A percentile compares a stretch with the other conserved stretches of the same genome.
Conservation (phyloP, 1,284 basidiomycete genomes). For the Amylostereum chailletii region DNA sequence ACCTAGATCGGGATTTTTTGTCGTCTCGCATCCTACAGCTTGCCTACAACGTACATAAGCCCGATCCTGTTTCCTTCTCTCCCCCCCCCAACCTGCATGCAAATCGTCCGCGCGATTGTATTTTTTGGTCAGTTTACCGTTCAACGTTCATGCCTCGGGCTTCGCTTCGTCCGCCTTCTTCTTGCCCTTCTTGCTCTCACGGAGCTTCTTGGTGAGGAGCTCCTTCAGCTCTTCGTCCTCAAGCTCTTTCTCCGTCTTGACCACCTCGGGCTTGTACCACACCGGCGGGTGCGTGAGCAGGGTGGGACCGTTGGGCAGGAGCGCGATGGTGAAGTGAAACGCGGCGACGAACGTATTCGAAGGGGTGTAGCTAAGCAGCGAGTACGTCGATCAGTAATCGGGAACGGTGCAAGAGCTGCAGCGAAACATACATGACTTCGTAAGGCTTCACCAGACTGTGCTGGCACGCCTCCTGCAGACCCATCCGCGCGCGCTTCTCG, state of each 20-base stretch:
- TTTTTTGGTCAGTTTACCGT: neutral
- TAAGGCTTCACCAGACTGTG: constrained; percentile 88
- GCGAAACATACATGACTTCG: constrained; percentile 68
- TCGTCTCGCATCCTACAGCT: no score
- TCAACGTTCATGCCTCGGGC: constrained; percentile 9
- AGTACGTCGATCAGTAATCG: neutral
- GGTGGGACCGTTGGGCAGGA: constrained; percentile 78
- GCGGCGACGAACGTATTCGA: constrained; percentile 78
- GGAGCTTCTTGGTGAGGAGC: constrained; percentile 69
- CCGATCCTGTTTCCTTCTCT: no score
- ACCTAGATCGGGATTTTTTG: no score
- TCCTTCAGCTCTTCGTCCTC: constrained; percentile 82
- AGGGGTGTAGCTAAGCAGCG: constrained; percentile 59
- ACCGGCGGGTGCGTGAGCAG: constrained; percentile 80
- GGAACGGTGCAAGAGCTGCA: neutral
- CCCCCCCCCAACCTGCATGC: no score
- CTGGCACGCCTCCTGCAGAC: constrained; percentile 92
- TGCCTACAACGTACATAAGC: no score
- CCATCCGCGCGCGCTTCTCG: constrained; percentile 91
- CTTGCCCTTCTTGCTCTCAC: constrained; percentile 89
- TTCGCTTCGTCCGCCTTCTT: constrained; percentile 57
- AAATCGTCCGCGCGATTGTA: neutral
- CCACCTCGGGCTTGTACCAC: constrained; percentile 89
- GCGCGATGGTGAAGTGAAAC: constrained; percentile 93
- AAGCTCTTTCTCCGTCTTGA: constrained; percentile 84